These are phyloP conservation scores for Stagonosporopsis chrysanthemi DNA, from an alignment of 2,329 filamentous ascomycete species.

Conservation along the genomic window DNA sequence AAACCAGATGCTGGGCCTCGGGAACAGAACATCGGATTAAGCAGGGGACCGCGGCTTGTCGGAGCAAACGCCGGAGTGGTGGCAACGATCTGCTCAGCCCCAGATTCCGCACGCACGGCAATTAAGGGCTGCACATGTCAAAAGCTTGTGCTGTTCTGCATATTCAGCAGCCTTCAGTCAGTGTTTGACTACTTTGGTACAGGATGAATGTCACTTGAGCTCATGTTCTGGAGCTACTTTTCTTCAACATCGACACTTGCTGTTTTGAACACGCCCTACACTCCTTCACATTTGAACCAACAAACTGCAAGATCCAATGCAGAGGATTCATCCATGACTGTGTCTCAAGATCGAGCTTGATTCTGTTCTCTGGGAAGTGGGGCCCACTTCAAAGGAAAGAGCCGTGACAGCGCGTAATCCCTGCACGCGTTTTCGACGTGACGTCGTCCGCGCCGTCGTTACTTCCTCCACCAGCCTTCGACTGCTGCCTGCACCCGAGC, in stretches of 20 bases:
- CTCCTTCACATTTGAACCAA: not conserved
- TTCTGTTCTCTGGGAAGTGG: not conserved
- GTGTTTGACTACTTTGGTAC: not conserved
- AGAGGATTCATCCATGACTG: too few species aligned
- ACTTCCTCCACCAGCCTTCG: slow-evolving; percentile 24
- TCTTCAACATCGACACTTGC: not conserved
- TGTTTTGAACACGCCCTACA: not conserved
- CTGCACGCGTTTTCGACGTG: slow-evolving; percentile 41
- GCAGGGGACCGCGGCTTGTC: slow-evolving; percentile 33
- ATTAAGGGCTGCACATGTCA: not conserved
- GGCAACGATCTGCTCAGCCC: slow-evolving; percentile 24
- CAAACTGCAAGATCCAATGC: not conserved
- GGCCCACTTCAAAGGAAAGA: slow-evolving; percentile 25
- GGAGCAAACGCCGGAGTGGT: slow-evolving; percentile 30
- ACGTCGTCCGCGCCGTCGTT: slow-evolving; percentile 30
- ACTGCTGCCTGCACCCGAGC: not conserved
- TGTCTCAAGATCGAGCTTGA: not conserved
- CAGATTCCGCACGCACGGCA: slow-evolving; percentile 4
- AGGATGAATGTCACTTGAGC: not conserved
- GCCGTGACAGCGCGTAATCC: slow-evolving; percentile 42
- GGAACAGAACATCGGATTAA: slow-evolving; percentile 26
- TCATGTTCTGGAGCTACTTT: not conserved
- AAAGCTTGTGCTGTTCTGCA: not conserved
- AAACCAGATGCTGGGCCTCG: slow-evolving; percentile 1
- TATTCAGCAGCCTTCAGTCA: not conserved